Evolutionary conservation across 1,139 yeast species (phyloP), one percentile per base, ranked within the genome.

Genomic region (Pichia sp.): DNA sequence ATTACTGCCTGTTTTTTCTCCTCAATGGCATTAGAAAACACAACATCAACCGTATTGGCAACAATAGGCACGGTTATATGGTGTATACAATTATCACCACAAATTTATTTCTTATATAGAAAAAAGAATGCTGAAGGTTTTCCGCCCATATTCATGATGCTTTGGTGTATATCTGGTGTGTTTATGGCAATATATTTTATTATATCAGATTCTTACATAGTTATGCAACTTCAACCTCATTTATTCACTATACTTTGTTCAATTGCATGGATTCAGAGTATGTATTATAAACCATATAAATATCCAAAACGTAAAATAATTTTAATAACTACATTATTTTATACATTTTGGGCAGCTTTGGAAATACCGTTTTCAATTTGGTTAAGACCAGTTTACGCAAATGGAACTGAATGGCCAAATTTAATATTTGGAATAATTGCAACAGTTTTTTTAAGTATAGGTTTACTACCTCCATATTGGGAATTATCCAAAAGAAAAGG

Each of bases 381-480:
- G 72, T 59, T 77, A 28, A 64, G 78, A 31, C 76, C 77, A 0
- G 61, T 76, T 1, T 66, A 77, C 56, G 56, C 69, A 12, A 51
- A 64, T n/a, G 81, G 78, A 0, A 73, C 61, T 2, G 59, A 59
- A 26, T 76, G 80, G 77, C 81, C 81, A 3, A 65, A 73, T 66
- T 58, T 76, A 41, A 64, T 76, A 6, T 63, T 77, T 42, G 82
- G 81, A 11, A 74, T 87, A 22, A 52, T 86, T 34, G 96, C 97
- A 0, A 79, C 95, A 0, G 70, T 89, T 0, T 62, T 86, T 27
- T 68, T 90, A 27, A 95, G 87, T 0, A 58, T 76, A 2, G 97
- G 97, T 0, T 69, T 90, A 38, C 56, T 90, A 1, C 97, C 97
- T 0, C 97, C 97, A 4, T 90, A 89, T 62, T 80, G 80, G 57